Base-by-base conservation (phyloP, 2,329 filamentous ascomycete genomes). In the Huntiella decipiens region DNA sequence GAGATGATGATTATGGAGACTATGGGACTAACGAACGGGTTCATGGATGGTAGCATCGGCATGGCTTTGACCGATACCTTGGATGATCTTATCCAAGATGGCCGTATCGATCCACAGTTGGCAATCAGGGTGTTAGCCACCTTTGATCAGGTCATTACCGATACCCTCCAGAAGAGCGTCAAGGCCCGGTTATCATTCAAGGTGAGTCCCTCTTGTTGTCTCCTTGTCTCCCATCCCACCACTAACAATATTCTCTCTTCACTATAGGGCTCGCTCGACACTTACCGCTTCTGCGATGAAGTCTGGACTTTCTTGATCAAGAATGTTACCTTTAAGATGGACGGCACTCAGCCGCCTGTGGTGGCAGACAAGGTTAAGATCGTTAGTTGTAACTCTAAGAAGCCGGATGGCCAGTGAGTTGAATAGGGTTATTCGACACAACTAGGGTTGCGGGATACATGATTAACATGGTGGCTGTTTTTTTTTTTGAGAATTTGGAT, bases 281-380 rank as follows among this genome's bases (percentile, higher is more conserved):
- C 91, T 12, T 98, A 98, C 68, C 82, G 91, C 55, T 98, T 98
- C 72, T 98, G 91, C 67, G 91, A 98, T 64, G 91, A 98, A 66
- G 91, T 98, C 49, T 98, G 91, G 91, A 98, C 91, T 1, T 98
- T 98, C 62, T 74, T 98, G 49, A 93, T 98, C 64, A 95, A 95
- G 65, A 91, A 96, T 54, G 87, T 96, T 47, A 86, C 79, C n/a
- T 96, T 98, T 68, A 98, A 98, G 66, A 80, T 96, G 66, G 88
- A 96, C 55, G 84, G 81, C 44, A 71, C 71, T 54, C 19, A 38
- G 12, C 73, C 77, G 51, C 73, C 74, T 1, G 77, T 96, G 11
- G 66, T 73, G 34, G 86, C 87, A 15, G 88, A 95, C 59, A 88
- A 86, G 61, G 83, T 98, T 63, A 96, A 96, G 77, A 98, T 98